Evolutionary conservation across 352 stramenopile genomes (phyloP).

Genomic region (Peronospora tabacina): DNA sequence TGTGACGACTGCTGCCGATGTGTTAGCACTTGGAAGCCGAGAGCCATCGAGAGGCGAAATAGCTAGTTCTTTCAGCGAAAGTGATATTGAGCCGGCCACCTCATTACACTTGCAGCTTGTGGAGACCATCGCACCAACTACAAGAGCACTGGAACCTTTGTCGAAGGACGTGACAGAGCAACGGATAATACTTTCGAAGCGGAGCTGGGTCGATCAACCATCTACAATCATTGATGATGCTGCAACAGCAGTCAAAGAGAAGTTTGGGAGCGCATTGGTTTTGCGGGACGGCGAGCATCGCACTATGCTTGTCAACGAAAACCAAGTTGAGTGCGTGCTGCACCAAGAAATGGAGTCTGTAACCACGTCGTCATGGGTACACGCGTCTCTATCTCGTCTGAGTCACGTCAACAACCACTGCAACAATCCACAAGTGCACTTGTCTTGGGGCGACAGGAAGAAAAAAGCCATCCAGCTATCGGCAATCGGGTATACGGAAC

Average conservation of each 20-base stretch:
- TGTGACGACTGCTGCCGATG: conserved; percentile 20
- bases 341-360: not conserved
- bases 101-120: conserved; percentile 3
- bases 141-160: not conserved
- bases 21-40: conserved; percentile 18
- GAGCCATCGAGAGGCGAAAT: conserved; percentile 1
- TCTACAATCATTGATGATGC: not conserved
- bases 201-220: conserved; percentile 22
- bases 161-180: conserved; percentile 7
- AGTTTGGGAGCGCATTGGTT: not conserved
- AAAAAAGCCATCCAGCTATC: conserved; percentile 7
- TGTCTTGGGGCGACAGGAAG: conserved; percentile 8
- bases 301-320: not conserved
- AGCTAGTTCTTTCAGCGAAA: conserved; percentile 4
- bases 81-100: conserved; percentile 6
- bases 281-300: not conserved
- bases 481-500: conserved; percentile 1
- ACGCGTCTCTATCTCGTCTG: conserved; percentile 5
- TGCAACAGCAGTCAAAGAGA: not conserved
- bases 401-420: conserved; percentile 16
- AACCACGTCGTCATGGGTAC: conserved; percentile 3
- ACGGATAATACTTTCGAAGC: conserved; percentile 19
- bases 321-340: not conserved
- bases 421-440: conserved; percentile 17
- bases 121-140: conserved; percentile 3